These are phyloP conservation scores for Cymodocea nodosa DNA, from an alignment of 116 monocot genomes.

Conservation along the genomic window DNA sequence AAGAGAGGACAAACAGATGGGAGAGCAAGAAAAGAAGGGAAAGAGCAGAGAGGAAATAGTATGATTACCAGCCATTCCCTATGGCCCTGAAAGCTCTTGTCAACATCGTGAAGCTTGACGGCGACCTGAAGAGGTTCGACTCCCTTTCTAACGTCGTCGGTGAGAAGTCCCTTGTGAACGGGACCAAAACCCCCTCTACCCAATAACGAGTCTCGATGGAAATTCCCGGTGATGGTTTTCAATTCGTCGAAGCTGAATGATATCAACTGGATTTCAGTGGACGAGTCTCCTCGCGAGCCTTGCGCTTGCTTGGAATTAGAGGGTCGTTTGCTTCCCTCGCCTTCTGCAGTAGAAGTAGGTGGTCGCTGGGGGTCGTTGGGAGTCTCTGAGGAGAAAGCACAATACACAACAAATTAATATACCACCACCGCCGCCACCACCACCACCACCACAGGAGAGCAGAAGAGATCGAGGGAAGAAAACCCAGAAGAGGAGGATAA, in stretches of 20 bases:
- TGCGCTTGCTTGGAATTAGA: constrained; percentile 44
- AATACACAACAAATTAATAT: too few relatives aligned
- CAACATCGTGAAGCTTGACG: constrained; percentile 86
- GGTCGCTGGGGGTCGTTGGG: constrained; percentile 8
- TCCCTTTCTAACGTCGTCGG: constrained; percentile 39
- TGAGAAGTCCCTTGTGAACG: constrained; percentile 68
- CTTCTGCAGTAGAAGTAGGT: constrained; percentile 6
- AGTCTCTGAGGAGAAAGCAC: constrained; percentile 17
- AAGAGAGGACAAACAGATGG: neutral
- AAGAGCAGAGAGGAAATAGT: neutral
- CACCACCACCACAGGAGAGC: neutral
- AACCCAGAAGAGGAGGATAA: neutral
- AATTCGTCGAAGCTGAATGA: constrained; percentile 59
- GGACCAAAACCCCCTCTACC: constrained; percentile 82
- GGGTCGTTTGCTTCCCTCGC: constrained; percentile 22
- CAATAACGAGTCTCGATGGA: constrained; percentile 46
- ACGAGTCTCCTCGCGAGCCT: constrained; percentile 22
- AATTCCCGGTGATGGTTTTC: constrained; percentile 46
- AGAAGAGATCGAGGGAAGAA: neutral
- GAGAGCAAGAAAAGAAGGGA: neutral
- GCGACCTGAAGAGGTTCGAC: constrained; percentile 46
- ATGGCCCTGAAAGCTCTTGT: constrained; percentile 71
- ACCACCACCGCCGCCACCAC: too few relatives aligned
- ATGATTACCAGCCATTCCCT: constrained; percentile 83
- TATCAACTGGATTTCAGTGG: constrained; percentile 23